phyloP scores from a whole-genome alignment of 768 basidiomycete genomes.

The Tubosaeta brunneosetosa region DNA sequence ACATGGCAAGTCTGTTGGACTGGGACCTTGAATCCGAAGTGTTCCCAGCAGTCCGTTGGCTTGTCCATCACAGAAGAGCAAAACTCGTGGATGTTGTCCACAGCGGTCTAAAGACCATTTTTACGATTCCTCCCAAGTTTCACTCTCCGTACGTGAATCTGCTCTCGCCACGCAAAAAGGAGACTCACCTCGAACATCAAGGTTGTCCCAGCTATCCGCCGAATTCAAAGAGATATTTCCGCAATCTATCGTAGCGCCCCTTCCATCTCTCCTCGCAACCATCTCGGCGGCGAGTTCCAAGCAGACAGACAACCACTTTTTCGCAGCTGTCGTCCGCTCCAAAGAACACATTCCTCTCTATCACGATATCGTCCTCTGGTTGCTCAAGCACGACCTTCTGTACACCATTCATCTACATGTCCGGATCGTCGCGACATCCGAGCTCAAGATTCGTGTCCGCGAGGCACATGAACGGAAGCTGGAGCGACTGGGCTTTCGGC shows the following conservation, averaged over 20 bases:
- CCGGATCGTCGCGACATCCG: conserved; percentile 72
- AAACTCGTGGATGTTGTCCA: conserved; percentile 87
- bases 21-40: conserved; percentile 82
- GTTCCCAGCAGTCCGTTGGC: conserved; percentile 86
- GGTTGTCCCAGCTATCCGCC: conserved; percentile 40
- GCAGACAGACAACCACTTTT: conserved; percentile 69
- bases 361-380: conserved; percentile 84
- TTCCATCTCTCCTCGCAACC: conserved; percentile 68
- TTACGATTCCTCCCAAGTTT: conserved; percentile 66
- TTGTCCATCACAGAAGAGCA: conserved; percentile 86
- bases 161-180: not conserved
- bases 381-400: conserved; percentile 82
- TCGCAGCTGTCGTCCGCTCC: conserved; percentile 67
- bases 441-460: conserved; percentile 70
- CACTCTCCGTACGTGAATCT: conserved; percentile 49
- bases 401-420: conserved; percentile 82
- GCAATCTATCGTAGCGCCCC: conserved; percentile 55
- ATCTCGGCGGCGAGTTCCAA: conserved; percentile 68
- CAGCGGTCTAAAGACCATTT: conserved; percentile 72
- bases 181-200: not conserved
- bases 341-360: conserved; percentile 68
- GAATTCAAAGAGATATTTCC: conserved; percentile 64
- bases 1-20: conserved; percentile 75
- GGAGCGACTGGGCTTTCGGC: conserved; percentile 24
- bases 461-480: conserved; percentile 35